Conservation (phyloP, 176 grass and related monocot genomes). For the Avena insularis region DNA sequence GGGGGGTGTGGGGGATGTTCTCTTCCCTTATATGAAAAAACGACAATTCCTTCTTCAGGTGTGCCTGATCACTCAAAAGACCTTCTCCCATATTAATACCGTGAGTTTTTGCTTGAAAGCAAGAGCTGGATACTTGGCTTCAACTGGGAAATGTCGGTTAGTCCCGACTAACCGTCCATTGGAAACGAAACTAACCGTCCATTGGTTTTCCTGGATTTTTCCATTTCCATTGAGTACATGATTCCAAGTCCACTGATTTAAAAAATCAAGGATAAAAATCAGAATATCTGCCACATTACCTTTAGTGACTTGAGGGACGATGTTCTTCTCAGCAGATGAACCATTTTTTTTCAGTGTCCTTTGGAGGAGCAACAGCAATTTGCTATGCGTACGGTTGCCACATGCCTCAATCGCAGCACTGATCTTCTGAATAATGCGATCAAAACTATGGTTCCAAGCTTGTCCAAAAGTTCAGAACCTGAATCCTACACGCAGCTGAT, state of each 20-base stretch:
- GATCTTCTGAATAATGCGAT: constrained; percentile 66
- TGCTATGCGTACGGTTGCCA: neutral
- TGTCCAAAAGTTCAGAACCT: constrained; percentile 22
- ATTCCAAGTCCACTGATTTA: neutral
- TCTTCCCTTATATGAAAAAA: too few species aligned
- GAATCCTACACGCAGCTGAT: constrained; percentile 45
- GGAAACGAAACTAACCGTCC: constrained; percentile 28
- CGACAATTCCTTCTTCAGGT: constrained; percentile 70
- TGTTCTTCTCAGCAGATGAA: constrained; percentile 45
- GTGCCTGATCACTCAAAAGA: constrained; percentile 72
- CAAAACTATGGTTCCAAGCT: constrained; percentile 47
- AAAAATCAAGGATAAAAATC: neutral
- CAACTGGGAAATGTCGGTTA: constrained; percentile 60
- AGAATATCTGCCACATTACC: constrained; percentile 32
- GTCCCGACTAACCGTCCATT: constrained; percentile 45
- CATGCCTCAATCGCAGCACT: constrained; percentile 55
- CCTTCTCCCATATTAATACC: constrained; percentile 64
- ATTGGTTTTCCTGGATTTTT: constrained; percentile 47
- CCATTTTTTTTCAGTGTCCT: constrained; percentile 60
- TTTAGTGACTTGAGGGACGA: constrained; percentile 45
- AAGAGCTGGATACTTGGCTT: constrained; percentile 78
- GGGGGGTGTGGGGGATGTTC: too few species aligned
- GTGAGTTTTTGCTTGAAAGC: constrained; percentile 76
- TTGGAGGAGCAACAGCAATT: constrained; percentile 63
- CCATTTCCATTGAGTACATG: constrained; percentile 8